Evolutionary conservation across 371 early-diverging fungal species (phyloP).

Genomic region (Massospora cicadina): DNA sequence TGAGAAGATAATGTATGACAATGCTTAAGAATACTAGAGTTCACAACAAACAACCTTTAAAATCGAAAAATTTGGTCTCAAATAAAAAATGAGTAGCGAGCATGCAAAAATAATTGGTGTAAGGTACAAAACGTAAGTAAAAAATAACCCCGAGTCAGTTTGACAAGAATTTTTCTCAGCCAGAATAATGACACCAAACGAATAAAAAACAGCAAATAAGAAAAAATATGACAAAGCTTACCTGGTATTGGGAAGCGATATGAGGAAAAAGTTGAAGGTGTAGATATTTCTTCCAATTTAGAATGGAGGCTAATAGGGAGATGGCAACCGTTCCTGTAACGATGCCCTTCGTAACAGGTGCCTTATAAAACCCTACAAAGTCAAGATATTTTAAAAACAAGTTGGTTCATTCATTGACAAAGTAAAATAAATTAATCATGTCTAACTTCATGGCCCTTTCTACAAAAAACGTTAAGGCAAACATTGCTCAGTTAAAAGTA

Average conservation of each 20-base stretch:
- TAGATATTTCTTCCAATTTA: not conserved
- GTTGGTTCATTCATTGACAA: not conserved
- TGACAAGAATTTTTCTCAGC: too few species aligned
- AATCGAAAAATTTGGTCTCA: too few species aligned
- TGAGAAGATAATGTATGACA: too few species aligned
- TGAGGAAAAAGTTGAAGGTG: slow-evolving; percentile 5
- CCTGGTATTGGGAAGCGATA: not conserved
- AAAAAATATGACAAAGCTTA: too few species aligned
- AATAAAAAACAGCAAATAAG: too few species aligned
- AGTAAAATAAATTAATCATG: not conserved
- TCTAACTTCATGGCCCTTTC: not conserved
- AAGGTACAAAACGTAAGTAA: too few species aligned
- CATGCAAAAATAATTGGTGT: too few species aligned
- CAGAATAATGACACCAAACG: too few species aligned
- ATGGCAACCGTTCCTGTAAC: not conserved
- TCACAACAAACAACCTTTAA: too few species aligned
- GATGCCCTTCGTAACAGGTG: not conserved
- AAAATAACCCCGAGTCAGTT: too few species aligned
- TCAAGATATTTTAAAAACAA: not conserved
- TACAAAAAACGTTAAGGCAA: not conserved
- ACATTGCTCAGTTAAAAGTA: not conserved
- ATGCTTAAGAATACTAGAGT: too few species aligned
- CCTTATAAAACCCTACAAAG: not conserved
- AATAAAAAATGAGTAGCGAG: too few species aligned
- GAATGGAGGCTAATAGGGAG: not conserved